Evolutionary conservation across 1,284 basidiomycete species (phyloP).

Genomic region (Inonotus hispidus): DNA sequence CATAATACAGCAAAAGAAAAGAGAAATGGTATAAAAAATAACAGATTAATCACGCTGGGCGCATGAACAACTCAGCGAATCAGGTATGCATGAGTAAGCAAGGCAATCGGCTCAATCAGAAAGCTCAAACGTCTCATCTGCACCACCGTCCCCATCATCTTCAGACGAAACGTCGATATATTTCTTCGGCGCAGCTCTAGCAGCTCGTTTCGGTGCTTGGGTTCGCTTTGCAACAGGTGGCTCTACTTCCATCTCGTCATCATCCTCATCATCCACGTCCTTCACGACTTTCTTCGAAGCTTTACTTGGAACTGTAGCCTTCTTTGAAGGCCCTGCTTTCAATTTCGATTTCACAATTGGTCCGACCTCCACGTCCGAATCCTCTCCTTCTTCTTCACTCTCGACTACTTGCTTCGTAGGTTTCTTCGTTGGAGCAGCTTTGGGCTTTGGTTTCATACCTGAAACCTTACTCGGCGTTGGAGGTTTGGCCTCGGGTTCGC

Average conservation of each 20-base stretch:
- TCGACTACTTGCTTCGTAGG: conserved; percentile 10
- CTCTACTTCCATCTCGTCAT: conserved; percentile 21
- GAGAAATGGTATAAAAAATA: not conserved
- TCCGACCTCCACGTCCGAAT: conserved; percentile 1
- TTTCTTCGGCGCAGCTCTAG: conserved; percentile 32
- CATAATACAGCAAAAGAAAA: not conserved
- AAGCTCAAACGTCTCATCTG: conserved; percentile 21
- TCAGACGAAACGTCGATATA: conserved; percentile 36
- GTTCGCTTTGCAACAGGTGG: conserved; percentile 26
- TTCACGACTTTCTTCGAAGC: conserved; percentile 21
- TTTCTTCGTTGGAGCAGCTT: conserved; percentile 16
- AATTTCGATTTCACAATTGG: conserved; percentile 2
- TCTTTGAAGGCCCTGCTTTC: conserved; percentile 15
- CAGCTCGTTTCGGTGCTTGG: conserved; percentile 32
- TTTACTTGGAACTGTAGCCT: conserved; percentile 2
- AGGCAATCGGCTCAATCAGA: conserved; percentile 18
- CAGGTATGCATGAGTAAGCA: too few species aligned
- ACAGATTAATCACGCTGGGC: too few species aligned
- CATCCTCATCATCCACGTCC: conserved; percentile 22
- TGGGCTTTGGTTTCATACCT: conserved; percentile 16
- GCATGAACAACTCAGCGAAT: too few species aligned
- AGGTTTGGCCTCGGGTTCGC: conserved; percentile 4
- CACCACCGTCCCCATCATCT: conserved; percentile 30
- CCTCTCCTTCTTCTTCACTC: conserved; percentile 8
- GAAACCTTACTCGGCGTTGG: conserved; percentile 11